Evolutionary conservation across 169 alveolate species (phyloP).

Genomic region (Eimeria zaria): DNA sequence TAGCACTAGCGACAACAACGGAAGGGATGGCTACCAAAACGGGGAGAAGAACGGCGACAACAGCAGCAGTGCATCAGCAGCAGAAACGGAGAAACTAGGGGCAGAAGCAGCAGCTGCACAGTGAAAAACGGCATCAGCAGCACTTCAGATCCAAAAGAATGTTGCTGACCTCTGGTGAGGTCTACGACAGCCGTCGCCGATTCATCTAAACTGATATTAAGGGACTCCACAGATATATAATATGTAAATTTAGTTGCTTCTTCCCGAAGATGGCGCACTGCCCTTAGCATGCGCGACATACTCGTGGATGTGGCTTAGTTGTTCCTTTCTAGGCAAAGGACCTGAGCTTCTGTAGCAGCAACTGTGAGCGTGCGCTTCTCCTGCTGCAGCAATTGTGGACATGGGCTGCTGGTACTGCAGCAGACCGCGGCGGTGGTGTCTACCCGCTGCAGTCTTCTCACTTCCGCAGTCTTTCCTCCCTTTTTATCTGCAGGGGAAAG

Average conservation of each 20-base stretch:
- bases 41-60: too few relatives aligned
- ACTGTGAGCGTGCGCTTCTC: background rate
- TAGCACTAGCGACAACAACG: background rate
- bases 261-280: slow-evolving; percentile 67
- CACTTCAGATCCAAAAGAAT: background rate
- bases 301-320: background rate
- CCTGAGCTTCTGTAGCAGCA: slow-evolving; percentile 6
- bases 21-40: background rate
- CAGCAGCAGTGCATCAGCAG: background rate
- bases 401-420: background rate
- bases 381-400: background rate
- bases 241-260: slow-evolving; percentile 32
- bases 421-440: slow-evolving; percentile 7
- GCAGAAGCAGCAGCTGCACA: slow-evolving; percentile 2
- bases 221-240: slow-evolving; percentile 29
- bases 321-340: background rate
- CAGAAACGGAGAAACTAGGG: background rate
- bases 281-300: slow-evolving; percentile 71
- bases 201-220: background rate
- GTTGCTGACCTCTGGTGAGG: slow-evolving; percentile 37
- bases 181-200: slow-evolving; percentile 35
- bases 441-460: background rate
- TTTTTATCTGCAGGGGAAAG: background rate
- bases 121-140: background rate
- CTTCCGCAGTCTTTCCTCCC: background rate